Evolutionary conservation across 306 rosid genomes (phyloP).

Genomic region (Prunus kanzakura): DNA sequence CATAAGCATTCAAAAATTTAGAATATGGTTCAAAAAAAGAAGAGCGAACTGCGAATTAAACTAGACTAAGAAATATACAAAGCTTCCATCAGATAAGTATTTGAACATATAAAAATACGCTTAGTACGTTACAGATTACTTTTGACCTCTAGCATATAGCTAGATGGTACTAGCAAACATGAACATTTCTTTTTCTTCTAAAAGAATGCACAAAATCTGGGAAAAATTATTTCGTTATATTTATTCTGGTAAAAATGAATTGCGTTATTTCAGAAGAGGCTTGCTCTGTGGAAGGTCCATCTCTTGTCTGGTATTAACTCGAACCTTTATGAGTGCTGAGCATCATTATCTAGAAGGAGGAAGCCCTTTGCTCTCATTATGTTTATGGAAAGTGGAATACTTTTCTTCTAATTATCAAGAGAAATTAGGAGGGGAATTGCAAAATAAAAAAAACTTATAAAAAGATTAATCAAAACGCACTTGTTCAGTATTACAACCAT

Average conservation of each 20-base stretch:
- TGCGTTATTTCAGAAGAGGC: background rate
- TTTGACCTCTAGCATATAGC: background rate
- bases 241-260: background rate
- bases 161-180: background rate
- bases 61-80: background rate
- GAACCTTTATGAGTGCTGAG: background rate
- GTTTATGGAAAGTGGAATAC: background rate
- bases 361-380: background rate
- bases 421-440: background rate
- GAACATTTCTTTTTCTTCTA: background rate
- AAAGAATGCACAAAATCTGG: background rate
- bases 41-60: background rate
- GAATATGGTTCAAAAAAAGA: slow-evolving; percentile 7
- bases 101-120: background rate
- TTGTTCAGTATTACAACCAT: background rate
- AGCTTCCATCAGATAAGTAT: background rate
- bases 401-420: background rate
- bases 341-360: background rate
- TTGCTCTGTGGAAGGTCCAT: background rate
- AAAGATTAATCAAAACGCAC: background rate
- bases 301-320: background rate
- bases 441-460: background rate
- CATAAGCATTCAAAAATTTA: slow-evolving; percentile 23
- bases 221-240: background rate
- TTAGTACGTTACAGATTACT: background rate